A percentile compares a stretch with the other conserved stretches of the same genome.
phyloP scores from a whole-genome alignment of 257 asterid species.

The Nicotiana sylvestris region DNA sequence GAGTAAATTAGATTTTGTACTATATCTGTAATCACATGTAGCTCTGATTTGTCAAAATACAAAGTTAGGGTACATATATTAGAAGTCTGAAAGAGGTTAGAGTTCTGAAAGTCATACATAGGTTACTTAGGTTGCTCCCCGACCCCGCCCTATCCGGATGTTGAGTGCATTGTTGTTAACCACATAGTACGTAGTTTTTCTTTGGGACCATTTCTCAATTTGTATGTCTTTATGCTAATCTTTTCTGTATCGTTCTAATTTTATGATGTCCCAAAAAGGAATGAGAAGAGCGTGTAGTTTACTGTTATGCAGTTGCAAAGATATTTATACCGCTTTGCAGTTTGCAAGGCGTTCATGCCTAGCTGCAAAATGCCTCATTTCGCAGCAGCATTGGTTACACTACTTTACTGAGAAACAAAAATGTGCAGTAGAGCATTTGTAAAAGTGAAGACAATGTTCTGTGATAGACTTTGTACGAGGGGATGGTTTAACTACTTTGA shows the following conservation, averaged over 20 bases:
- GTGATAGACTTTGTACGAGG: background rate
- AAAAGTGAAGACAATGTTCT: background rate
- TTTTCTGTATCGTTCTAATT: no score
- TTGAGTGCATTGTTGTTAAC: background rate
- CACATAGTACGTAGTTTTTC: background rate
- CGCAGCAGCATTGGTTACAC: background rate
- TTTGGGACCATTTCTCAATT: no score
- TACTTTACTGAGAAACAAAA: background rate
- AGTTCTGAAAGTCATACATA: background rate
- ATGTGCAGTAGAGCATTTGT: background rate
- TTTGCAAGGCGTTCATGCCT: background rate
- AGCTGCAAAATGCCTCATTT: background rate
- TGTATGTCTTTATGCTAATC: no score
- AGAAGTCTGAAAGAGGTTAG: conserved; percentile 1
- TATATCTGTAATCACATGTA: conserved; percentile 6
- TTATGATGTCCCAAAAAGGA: background rate
- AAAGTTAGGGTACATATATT: conserved; percentile 12
- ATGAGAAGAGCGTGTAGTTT: background rate
- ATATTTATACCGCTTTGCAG: background rate
- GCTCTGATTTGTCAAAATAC: conserved; percentile 5
- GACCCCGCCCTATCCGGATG: background rate
- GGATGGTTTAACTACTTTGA: background rate
- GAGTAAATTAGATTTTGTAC: conserved; percentile 5
- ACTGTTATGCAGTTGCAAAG: background rate
- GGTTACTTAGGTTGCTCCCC: conserved; percentile 5